phyloP scores from a whole-genome alignment of 2,329 filamentous ascomycete genomes.

The Fonsecaea multimorphosa region DNA sequence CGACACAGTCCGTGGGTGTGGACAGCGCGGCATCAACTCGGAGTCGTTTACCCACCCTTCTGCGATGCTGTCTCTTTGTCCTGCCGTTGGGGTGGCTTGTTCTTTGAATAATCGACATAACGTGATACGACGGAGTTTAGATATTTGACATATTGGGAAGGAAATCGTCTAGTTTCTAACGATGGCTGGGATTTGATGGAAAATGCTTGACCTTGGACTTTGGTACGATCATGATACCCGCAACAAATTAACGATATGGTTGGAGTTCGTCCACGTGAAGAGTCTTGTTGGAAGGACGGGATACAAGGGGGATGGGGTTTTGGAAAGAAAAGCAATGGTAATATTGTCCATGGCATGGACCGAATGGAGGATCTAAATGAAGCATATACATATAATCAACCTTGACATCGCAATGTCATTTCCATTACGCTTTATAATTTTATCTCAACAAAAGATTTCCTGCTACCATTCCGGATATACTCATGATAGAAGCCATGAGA shows the following conservation, averaged over 20 bases:
- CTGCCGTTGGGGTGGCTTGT: conserved; percentile 17
- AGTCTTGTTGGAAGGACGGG: background rate
- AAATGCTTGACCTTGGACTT: conserved; percentile 10
- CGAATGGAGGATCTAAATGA: background rate
- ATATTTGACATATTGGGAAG: conserved; percentile 10
- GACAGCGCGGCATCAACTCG: conserved; percentile 2
- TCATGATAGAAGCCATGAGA: conserved; percentile 84
- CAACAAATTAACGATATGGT: conserved; percentile 8
- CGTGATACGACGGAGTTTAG: conserved; percentile 13
- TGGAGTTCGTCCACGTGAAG: conserved; percentile 9
- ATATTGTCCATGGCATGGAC: conserved; percentile 4
- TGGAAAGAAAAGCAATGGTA: conserved; percentile 9
- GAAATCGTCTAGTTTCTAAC: conserved; percentile 3
- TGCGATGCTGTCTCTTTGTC: conserved; percentile 17
- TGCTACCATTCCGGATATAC: conserved; percentile 73
- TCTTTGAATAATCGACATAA: conserved; percentile 11
- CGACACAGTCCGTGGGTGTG: conserved; percentile 15
- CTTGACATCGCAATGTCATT: background rate
- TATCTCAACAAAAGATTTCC: conserved; percentile 41
- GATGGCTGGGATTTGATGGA: conserved; percentile 2
- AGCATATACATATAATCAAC: conserved; percentile 6
- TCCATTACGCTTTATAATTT: background rate
- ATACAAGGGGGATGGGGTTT: conserved; percentile 7
- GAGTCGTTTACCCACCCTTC: background rate
- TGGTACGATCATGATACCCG: conserved; percentile 26